Base-by-base conservation (phyloP, 805 yeast species). In the Ogataea paradorogensis region DNA sequence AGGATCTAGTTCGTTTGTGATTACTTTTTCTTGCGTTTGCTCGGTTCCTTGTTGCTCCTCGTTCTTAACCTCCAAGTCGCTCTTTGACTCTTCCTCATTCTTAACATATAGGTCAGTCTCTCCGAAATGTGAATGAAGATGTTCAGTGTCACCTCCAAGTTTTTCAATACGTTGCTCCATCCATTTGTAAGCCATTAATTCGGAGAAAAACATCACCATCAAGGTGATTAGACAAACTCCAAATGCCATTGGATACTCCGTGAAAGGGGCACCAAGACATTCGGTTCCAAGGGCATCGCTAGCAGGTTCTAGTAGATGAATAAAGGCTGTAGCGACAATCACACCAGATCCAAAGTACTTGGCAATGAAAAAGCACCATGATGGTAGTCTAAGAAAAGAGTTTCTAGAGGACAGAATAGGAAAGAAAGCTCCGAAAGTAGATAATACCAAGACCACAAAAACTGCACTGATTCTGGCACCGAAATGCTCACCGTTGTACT, bases 271-370 rank as follows among this genome's bases (percentile, higher is more conserved):
- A 9, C 85, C 84, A 20, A 84, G 66, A 64, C 93, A 84, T 8
- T 65, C 73, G 33, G 74, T 55, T 1, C 70, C 54, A 32, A 84
- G 65, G 2, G 76, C 70, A 8, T 80, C 84, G 42, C 69, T 60
- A 4, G 93, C 91, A 0, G 88, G 91, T 46, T 76, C 70, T 43
- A 85, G 62, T 44, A 85, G 65, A 63, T 85, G 95, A 22, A 85
- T 78, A 52, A 85, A 83, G 0, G 90, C 86, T 1, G 95, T 85
- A 10, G 91, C 85, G 9, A 85, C 72, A 53, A 85, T 85, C 34
- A 85, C 91, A 40, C 95, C 95, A 3, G 90, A 81, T 45, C 95
- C 95, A 56, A 85, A 85, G 61, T 73, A 84, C 53, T 82, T 84
- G 35, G 85, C 80, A 33, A 79, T 58, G 56, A 82, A 80, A 61